Percentiles rank a stretch among this genome's conserved stretches.
Evolutionary conservation across 2,329 filamentous ascomycete genomes (phyloP).

Genomic region (Biscogniauxia mediterranea): DNA sequence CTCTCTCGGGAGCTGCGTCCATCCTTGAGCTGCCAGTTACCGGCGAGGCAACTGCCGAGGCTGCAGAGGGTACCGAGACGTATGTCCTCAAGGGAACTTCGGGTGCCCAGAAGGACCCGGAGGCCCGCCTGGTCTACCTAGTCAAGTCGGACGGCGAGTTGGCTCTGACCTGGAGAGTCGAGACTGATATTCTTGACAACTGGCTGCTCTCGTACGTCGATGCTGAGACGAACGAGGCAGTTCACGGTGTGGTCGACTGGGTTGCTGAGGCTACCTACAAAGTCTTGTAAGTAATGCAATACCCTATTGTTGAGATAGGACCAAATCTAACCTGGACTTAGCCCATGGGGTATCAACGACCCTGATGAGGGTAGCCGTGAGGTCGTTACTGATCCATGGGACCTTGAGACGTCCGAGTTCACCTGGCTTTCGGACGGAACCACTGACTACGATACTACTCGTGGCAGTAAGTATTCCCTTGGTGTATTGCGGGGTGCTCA

Average conservation of each 20-base stretch:
- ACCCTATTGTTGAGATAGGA: neutral
- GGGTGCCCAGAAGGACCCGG: constrained; percentile 50
- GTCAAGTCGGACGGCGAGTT: constrained; percentile 46
- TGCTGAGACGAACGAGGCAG: constrained; percentile 42
- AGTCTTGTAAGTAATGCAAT: constrained; percentile 44
- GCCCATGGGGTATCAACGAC: constrained; percentile 54
- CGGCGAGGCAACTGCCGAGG: constrained; percentile 39
- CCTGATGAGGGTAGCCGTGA: constrained; percentile 47
- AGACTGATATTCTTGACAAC: constrained; percentile 55
- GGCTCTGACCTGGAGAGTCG: constrained; percentile 54
- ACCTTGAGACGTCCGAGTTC: constrained; percentile 45
- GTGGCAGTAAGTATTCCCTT: constrained; percentile 41
- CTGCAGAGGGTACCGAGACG: constrained; percentile 35
- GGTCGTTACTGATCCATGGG: constrained; percentile 48
- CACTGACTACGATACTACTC: constrained; percentile 49
- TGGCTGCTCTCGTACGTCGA: constrained; percentile 61
- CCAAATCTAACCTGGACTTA: constrained; percentile 18
- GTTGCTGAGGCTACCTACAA: constrained; percentile 53
- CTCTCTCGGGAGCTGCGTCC: constrained; percentile 40
- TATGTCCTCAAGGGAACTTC: constrained; percentile 47
- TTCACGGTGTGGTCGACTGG: constrained; percentile 57
- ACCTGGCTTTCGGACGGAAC: constrained; percentile 52
- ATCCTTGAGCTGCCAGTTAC: constrained; percentile 41
- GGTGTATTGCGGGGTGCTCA: neutral
- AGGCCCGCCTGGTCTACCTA: constrained; percentile 56